phyloP scores from a whole-genome alignment of 2,329 filamentous ascomycete genomes.

The Hypoxylon sp. region DNA sequence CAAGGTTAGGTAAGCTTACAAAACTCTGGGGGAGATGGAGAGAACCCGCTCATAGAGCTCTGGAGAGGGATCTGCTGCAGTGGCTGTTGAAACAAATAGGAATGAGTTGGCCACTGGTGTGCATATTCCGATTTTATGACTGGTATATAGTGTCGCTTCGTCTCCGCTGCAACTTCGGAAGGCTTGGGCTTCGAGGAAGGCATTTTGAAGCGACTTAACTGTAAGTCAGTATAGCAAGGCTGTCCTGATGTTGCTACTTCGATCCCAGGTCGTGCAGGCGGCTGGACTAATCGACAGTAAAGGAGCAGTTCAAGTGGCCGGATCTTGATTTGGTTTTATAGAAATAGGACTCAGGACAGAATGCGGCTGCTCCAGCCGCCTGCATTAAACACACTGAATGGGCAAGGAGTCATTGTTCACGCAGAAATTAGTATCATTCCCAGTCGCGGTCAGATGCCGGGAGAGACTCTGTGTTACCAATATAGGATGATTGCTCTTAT shows the following conservation, averaged over 20 bases:
- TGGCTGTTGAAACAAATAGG: conserved; percentile 68
- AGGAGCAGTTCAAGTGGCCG: conserved; percentile 17
- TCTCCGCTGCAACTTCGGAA: conserved; percentile 78
- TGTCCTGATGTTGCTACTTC: conserved; percentile 1
- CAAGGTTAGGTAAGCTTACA: conserved; percentile 49
- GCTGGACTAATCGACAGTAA: conserved; percentile 22
- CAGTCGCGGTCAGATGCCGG: conserved; percentile 37
- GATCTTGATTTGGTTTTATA: conserved; percentile 36
- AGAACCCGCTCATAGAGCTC: conserved; percentile 54
- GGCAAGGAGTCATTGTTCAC: conserved; percentile 41
- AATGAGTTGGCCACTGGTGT: conserved; percentile 68
- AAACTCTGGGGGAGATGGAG: conserved; percentile 60
- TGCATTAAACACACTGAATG: conserved; percentile 30
- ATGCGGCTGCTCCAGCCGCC: conserved; percentile 37
- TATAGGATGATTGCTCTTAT: conserved; percentile 50
- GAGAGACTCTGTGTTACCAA: conserved; percentile 48
- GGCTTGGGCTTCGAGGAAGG: conserved; percentile 71
- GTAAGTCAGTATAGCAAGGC: conserved; percentile 6
- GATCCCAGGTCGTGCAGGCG: conserved; percentile 3
- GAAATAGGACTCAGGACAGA: conserved; percentile 11
- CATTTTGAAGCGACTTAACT: conserved; percentile 58
- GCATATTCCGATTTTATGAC: conserved; percentile 70
- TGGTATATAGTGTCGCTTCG: conserved; percentile 78
- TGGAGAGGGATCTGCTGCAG: conserved; percentile 60
- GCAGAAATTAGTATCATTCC: conserved; percentile 31